Base-by-base conservation (phyloP, 495 filamentous ascomycete genomes). In the Neurospora sp. region DNA sequence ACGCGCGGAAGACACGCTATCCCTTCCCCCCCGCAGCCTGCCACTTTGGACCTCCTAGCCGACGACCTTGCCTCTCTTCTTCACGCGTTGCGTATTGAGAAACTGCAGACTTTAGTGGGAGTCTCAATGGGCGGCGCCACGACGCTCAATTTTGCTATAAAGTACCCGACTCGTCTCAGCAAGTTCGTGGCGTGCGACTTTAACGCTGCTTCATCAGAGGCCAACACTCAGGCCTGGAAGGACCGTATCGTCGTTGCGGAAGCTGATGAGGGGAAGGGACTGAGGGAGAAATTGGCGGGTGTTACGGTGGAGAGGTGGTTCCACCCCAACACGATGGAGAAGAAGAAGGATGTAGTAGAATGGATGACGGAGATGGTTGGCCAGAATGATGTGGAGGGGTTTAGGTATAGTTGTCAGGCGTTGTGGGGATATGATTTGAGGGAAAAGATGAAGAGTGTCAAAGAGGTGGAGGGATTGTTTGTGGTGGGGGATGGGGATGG, bases 41-140 rank as follows among this genome's bases (percentile, higher is more conserved):
- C 82, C 4, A 88, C 84, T 14, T 81, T 94, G 44, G 89, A 93
- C 78, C 74, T 91, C 16, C 83, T 94, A 3, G 87, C 90, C 39
- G 82, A 85, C 42, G 93, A 96, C 76, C 81, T 94, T 16, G 84
- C 85, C 69, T 79, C 79, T 8, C 77, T 93, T 0, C 84, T 92
- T 2, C 79, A 86, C 40, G 87, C 86, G 5, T 82, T 93, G 68
- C 85, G 89, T 37, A 88, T 92, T 44, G 82, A 84, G 20, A 84
- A 86, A 74, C 87, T 89, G 7, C 85, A 88, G 69, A 83, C 85
- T 0, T 76, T 94, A 6, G 84, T 94, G 70, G 93, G 93, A 41
- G 92, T 96, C 22, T 89, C 86, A 40, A 89, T 94, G 80, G 93
- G 93, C 74, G 93, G 92, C 59, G 90, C 90, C 14, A 94, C 92